Conservation (phyloP, 108 stramenopile genomes). For the Nitzschia palea region DNA sequence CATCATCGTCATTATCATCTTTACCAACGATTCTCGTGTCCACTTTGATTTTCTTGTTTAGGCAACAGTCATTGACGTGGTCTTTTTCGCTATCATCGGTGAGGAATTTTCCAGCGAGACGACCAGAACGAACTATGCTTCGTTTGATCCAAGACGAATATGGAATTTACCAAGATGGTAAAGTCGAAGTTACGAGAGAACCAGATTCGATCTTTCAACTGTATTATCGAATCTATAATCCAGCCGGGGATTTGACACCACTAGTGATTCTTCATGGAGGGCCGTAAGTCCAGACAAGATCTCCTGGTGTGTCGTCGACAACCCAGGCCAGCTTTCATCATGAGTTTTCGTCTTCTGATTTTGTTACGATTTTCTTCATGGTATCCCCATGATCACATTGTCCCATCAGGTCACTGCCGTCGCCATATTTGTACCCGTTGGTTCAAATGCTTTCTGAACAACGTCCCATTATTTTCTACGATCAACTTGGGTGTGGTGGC, state of each 20-base stretch:
- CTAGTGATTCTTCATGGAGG: neutral
- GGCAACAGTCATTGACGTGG: no score
- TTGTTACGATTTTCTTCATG: no score
- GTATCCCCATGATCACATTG: no score
- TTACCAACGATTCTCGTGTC: no score
- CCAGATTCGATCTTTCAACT: neutral
- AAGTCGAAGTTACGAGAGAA: neutral
- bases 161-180: neutral
- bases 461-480: constrained; percentile 62
- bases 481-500: constrained; percentile 72
- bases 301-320: no score
- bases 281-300: neutral
- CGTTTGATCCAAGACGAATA: neutral
- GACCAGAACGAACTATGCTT: no score
- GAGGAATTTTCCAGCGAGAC: no score
- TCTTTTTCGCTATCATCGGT: no score
- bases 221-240: neutral
- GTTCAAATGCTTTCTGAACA: constrained; percentile 37
- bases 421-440: constrained; percentile 59
- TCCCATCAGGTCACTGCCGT: constrained; percentile 41
- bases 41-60: no score
- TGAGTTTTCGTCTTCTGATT: no score
- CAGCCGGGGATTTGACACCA: neutral
- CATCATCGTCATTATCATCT: no score
- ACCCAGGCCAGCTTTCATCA: no score